Evolutionary conservation across 1,139 yeast species (phyloP), one percentile per base, ranked within the genome.

Genomic region (Kodamaea fungicola): DNA sequence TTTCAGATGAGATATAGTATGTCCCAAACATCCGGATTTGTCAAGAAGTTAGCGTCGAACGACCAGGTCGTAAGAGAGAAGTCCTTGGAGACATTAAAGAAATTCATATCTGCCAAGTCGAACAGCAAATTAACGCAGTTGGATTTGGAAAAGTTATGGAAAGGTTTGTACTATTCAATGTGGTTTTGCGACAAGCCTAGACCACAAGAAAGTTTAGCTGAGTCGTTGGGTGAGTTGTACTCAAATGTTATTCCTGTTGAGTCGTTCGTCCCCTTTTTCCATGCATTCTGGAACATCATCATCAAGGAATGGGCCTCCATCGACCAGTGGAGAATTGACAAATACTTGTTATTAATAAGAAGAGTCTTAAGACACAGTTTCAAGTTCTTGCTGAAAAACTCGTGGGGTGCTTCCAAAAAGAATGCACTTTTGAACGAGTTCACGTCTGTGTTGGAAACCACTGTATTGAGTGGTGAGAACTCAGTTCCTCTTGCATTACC

Each of bases 131-230:
- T 71, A 34, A 42, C 58, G 3, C 47, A 55, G 27, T 51, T 67
- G 31, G 96, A 90, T 44, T 71, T 80, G 49, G 84, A 84, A 49
- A 89, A 90, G 59, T 67, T 92, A 42, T 92, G 97, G 97, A 88
- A 86, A 61, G 98, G 97, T 7, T 71, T 92, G 34, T 92, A 83
- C 61, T 92, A 73, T 58, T 80, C 88, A 22, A 87, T 92, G 96
- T 92, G 98, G 98, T 88, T 84, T 62, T 78, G 95, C 55, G 98
- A 92, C 61, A 78, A 94, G 52, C 95, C 96, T 23, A 73, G 83
- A 49, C 94, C 96, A 22, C 98, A 92, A 62, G 96, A 89, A 59
- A 67, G 82, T 42, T 68, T 92, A 32, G 95, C 96, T 3, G 78
- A 74, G 37, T 79, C 78, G 35, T 67, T 92, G 44, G 95, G 94